Evolutionary conservation across 129 eudicot genomes (phyloP), one percentile per base, ranked within the genome.

Genomic region (Ambrosia artemisiifolia): DNA sequence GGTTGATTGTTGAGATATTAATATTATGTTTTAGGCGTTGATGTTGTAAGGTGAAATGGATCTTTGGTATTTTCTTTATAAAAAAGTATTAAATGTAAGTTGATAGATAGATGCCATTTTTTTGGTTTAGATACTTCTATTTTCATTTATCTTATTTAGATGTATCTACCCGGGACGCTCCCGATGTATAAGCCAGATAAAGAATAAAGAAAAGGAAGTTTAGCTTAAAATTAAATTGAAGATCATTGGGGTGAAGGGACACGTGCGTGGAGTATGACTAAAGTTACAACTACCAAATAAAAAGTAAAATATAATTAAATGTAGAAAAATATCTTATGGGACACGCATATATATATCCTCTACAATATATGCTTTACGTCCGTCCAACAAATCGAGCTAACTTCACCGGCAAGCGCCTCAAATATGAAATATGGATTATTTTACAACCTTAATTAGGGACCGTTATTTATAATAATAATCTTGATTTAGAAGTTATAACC

Each of bases 401-500:
- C 78, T 35, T 74, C 71, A 64, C 78, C 43, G 17, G 43, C 77
- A 72, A 72, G 72, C 7, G 59, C 60, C 47, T 48, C 48, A 49
- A n/a, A 32, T 17, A 44, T 46, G 7, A 63, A 63, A 9, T 63
- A 35, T 17, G 49, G n/a, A 35, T 63, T 74, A 63, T 24, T 74
- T 63, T 35, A n/a, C 16, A 62, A 48, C 47, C 61, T 59, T 68
- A 68, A 24, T n/a, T n/a, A 11, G 71, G 81, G 76, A 48, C 65
- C 71, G 81, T 77, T 70, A 70, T 47, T 20, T 49, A 59, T 48
- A 14, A 77, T 48, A 14, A 77, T 77, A 70, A 63, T 70, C 79
- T 74, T 74, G 76, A 80, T 74, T 74, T 69, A 67, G 72, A 80
- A 75, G 84, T 75, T 69, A 74, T 70, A 80, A 74, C 84, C 80